These are phyloP conservation scores for Coelastrella sp. DNA, from an alignment of 139 green algal genomes.

Conservation along the genomic window DNA sequence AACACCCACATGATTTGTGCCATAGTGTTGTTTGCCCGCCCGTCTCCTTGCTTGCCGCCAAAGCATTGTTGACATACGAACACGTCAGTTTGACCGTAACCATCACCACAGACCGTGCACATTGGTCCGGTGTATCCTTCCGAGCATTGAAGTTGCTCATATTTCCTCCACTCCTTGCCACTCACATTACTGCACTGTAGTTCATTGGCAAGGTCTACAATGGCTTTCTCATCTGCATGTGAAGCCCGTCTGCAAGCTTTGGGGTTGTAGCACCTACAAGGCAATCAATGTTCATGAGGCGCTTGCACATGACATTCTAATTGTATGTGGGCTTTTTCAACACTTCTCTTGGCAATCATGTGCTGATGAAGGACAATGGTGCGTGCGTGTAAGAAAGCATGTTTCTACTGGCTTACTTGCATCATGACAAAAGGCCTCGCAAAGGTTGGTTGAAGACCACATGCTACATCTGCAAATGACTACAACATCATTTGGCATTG, in stretches of 20 bases:
- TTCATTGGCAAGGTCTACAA: neutral
- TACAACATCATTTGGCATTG: too few relatives aligned
- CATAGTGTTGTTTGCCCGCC: neutral
- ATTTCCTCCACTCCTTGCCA: neutral
- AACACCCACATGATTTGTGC: neutral
- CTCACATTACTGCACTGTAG: neutral
- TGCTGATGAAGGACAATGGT: neutral
- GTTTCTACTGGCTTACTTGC: neutral
- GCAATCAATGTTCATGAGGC: neutral
- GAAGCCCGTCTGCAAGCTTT: neutral
- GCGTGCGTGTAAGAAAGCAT: neutral
- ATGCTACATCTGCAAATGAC: too few relatives aligned
- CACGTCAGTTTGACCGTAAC: neutral
- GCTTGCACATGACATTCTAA: neutral
- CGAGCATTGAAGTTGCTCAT: neutral
- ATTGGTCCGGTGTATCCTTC: neutral
- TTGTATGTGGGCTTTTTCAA: neutral
- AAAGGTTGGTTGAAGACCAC: neutral
- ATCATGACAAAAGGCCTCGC: neutral
- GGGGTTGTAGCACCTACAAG: neutral
- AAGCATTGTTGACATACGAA: neutral
- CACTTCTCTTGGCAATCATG: neutral
- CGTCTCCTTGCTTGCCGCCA: neutral
- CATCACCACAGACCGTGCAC: neutral
- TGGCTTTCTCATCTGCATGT: neutral